A percentile compares a stretch with the other conserved stretches of the same genome.
phyloP scores from a whole-genome alignment of 768 basidiomycete genomes.

The Piloderma croceum region DNA sequence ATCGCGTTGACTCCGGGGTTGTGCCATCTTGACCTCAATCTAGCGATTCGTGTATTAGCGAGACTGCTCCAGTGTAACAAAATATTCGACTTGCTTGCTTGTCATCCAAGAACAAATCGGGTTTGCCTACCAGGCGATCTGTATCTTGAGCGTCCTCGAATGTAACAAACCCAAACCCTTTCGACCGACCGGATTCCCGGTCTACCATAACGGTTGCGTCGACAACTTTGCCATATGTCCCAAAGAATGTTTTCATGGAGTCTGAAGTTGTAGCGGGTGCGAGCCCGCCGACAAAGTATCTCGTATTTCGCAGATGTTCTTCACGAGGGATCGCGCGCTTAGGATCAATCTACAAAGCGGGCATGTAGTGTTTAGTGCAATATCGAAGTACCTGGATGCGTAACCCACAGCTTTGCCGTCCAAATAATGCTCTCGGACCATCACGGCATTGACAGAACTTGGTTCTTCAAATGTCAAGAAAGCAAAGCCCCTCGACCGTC shows the following conservation, averaged over 20 bases:
- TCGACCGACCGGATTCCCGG: slow-evolving; percentile 64
- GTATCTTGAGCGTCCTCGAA: slow-evolving; percentile 60
- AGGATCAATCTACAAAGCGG: slow-evolving; percentile 63
- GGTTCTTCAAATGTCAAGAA: slow-evolving; percentile 78
- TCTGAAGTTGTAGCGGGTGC: slow-evolving; percentile 64
- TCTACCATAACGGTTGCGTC: slow-evolving; percentile 87
- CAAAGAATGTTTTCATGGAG: slow-evolving; percentile 64
- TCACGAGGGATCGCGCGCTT: slow-evolving; percentile 83
- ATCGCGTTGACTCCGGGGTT: slow-evolving; percentile 61
- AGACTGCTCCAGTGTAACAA: not conserved
- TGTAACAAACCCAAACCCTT: slow-evolving; percentile 84
- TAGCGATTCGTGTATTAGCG: slow-evolving; percentile 19
- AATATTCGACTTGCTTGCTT: slow-evolving; percentile 47
- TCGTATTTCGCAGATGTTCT: slow-evolving; percentile 69
- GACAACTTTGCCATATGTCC: slow-evolving; percentile 70
- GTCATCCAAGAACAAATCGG: slow-evolving; percentile 68
- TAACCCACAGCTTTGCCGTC: slow-evolving; percentile 71
- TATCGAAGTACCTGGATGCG: slow-evolving; percentile 7
- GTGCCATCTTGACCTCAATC: slow-evolving; percentile 83
- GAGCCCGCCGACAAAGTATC: slow-evolving; percentile 79
- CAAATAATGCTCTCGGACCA: slow-evolving; percentile 60
- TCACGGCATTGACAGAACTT: slow-evolving; percentile 56
- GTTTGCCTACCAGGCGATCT: slow-evolving; percentile 60
- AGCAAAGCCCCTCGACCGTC: slow-evolving; percentile 78
- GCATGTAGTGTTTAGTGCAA: slow-evolving; percentile 3